Evolutionary conservation across 495 filamentous ascomycete genomes (phyloP).

Genomic region (Aspergillus ostianus): DNA sequence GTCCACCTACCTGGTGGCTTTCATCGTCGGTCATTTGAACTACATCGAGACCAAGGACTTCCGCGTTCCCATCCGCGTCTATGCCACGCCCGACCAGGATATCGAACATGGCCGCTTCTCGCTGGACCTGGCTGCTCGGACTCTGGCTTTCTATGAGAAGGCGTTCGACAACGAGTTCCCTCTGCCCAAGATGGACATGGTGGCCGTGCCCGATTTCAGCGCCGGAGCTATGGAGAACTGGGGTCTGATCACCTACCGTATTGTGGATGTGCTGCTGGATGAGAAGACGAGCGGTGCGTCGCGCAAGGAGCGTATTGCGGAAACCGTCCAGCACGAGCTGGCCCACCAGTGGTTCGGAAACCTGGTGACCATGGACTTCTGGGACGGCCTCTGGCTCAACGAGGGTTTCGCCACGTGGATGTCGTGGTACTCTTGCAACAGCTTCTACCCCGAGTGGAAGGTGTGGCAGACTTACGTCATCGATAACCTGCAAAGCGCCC

Average conservation of each 20-base stretch:
- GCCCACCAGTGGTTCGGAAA: slow-evolving; percentile 99
- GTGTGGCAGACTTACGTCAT: slow-evolving; percentile 96
- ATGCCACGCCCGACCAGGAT: slow-evolving; percentile 60
- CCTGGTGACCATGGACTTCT: slow-evolving; percentile 99
- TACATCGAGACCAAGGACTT: slow-evolving; percentile 63
- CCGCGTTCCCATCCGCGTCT: slow-evolving; percentile 64
- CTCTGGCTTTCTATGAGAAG: slow-evolving; percentile 54
- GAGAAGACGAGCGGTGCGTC: slow-evolving; percentile 89
- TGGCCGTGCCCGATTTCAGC: slow-evolving; percentile 92
- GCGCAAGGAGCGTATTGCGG: slow-evolving; percentile 89
- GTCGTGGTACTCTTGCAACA: slow-evolving; percentile 59
- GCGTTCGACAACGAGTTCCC: slow-evolving; percentile 55
- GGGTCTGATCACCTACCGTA: slow-evolving; percentile 93
- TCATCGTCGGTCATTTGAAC: slow-evolving; percentile 67
- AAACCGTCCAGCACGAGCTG: slow-evolving; percentile 94
- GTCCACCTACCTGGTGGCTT: slow-evolving; percentile 69
- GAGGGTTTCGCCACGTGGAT: slow-evolving; percentile 97
- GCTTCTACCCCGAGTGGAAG: slow-evolving; percentile 97
- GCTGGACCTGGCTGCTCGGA: slow-evolving; percentile 59
- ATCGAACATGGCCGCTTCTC: slow-evolving; percentile 66
- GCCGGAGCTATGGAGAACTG: slow-evolving; percentile 99
- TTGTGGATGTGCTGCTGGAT: slow-evolving; percentile 88
- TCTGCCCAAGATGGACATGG: slow-evolving; percentile 94
- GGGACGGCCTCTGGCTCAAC: slow-evolving; percentile 98
- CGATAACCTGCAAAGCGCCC: slow-evolving; percentile 83